Evolutionary conservation across 768 basidiomycete genomes (phyloP), one percentile per base, ranked within the genome.

Genomic region (Auricularia heimuer): DNA sequence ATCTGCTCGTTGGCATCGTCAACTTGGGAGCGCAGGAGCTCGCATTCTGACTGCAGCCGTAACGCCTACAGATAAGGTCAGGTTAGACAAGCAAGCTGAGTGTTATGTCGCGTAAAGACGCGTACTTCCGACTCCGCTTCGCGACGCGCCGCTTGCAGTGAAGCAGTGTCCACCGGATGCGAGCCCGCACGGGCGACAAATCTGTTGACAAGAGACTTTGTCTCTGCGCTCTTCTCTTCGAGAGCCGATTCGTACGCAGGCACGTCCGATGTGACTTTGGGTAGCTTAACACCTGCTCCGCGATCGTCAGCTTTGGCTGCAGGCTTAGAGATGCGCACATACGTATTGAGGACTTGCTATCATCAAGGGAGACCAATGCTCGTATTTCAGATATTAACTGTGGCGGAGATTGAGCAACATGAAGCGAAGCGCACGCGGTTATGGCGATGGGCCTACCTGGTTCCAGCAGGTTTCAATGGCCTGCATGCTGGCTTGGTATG

Each of bases 401-500:
- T 29, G 54, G 63, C 36, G 42, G 8, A 1, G 64, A n/a, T 61
- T 54, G 62, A 37, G 39, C 63, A 64, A 63, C 62, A 56, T 24
- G 61, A 39, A 34, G 34, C 65, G 7, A 14, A 4, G 45, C 58
- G 45, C 4, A 6, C 24, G 29, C 21, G 24, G 14, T 14, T 47
- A 63, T 36, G 54, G 69, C 56, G 63, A 56, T n/a, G 37, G 29
- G 45, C 75, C 62, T 74, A 92, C 89, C 80, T 90, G 87, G 63
- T 82, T 79, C 91, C 92, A 94, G 71, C 88, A 91, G 4, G 88
- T 85, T 42, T 87, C 83, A 69, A 92, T 85, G 36, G 86, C 87
- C 63, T 85, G 83, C 65, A 92, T 72, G 66, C 88, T 85, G 2
- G 85, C 85, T 72, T 92, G 87, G 69, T 85, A 87, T 21, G 82